Conservation (phyloP, 2,329 filamentous ascomycete species). For the Coniochaeta hoffmannii region DNA sequence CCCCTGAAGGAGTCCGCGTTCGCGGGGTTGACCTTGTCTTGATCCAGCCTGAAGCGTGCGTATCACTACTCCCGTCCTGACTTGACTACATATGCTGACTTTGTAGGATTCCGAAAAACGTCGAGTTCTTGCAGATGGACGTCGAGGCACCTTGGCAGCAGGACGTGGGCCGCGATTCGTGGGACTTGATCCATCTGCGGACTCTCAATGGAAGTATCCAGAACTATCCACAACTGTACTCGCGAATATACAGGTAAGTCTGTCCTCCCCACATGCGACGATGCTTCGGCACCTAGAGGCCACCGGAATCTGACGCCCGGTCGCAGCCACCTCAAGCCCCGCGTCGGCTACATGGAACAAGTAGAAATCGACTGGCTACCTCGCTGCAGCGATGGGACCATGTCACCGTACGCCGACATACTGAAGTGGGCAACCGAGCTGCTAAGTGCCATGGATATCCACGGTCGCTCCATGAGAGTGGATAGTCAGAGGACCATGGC, state of each 20-base stretch:
- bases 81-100: slow-evolving; percentile 8
- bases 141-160: slow-evolving; percentile 72
- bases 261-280: neutral
- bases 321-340: slow-evolving; percentile 65
- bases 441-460: slow-evolving; percentile 57
- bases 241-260: slow-evolving; percentile 56
- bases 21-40: slow-evolving; percentile 53
- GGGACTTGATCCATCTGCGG: slow-evolving; percentile 78
- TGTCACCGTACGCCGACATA: slow-evolving; percentile 50
- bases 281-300: neutral
- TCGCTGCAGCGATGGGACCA: slow-evolving; percentile 59
- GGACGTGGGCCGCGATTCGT: slow-evolving; percentile 42
- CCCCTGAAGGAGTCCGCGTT: slow-evolving; percentile 34
- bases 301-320: slow-evolving; percentile 12
- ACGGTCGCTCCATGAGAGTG: slow-evolving; percentile 58
- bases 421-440: slow-evolving; percentile 64
- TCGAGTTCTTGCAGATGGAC: slow-evolving; percentile 64
- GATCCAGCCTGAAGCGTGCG: slow-evolving; percentile 51
- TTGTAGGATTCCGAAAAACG: slow-evolving; percentile 61
- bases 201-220: slow-evolving; percentile 71
- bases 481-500: slow-evolving; percentile 43
- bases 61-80: slow-evolving; percentile 4
- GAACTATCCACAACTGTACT: slow-evolving; percentile 69
- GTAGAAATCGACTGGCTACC: slow-evolving; percentile 82
- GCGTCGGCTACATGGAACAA: slow-evolving; percentile 72